phyloP scores from a whole-genome alignment of 2,329 filamentous ascomycete species.

The Aureobasidium sp. region DNA sequence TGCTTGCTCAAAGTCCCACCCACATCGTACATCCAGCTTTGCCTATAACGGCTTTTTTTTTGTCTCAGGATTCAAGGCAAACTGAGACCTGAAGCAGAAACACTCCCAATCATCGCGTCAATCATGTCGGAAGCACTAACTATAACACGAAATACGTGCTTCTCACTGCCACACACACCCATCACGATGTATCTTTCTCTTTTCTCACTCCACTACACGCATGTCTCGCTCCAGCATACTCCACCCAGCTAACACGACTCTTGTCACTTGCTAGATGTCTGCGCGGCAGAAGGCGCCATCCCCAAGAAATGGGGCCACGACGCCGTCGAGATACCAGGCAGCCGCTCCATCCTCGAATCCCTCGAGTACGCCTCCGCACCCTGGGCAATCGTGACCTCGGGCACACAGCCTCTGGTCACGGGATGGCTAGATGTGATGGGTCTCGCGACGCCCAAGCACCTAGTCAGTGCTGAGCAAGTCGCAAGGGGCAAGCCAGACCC shows the following conservation, averaged over 20 bases:
- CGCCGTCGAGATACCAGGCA: conserved; percentile 79
- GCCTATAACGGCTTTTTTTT: conserved; percentile 4
- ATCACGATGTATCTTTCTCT: not conserved
- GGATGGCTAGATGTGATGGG: conserved; percentile 45
- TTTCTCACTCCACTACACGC: not conserved
- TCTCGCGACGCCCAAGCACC: conserved; percentile 37
- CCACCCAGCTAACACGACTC: not conserved
- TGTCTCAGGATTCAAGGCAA: conserved; percentile 9
- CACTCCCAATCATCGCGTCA: conserved; percentile 7
- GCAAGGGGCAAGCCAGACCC: conserved; percentile 43
- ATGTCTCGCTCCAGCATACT: not conserved
- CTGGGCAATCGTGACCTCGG: conserved; percentile 70
- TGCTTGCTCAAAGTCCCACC: not conserved
- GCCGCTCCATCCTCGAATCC: conserved; percentile 47
- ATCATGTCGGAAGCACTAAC: not conserved
- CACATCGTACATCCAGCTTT: not conserved
- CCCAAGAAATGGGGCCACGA: conserved; percentile 68
- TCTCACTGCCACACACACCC: not conserved
- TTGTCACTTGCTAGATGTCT: conserved; percentile 54
- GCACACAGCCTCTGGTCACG: conserved; percentile 39
- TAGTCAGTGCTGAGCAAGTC: conserved; percentile 45
- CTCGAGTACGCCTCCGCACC: conserved; percentile 56
- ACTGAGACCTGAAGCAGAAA: conserved; percentile 2
- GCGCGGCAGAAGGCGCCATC: conserved; percentile 66
- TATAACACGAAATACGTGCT: not conserved